These are phyloP conservation scores for Pyrus hybrid DNA, from an alignment of 331 rosid species.

Conservation along the genomic window DNA sequence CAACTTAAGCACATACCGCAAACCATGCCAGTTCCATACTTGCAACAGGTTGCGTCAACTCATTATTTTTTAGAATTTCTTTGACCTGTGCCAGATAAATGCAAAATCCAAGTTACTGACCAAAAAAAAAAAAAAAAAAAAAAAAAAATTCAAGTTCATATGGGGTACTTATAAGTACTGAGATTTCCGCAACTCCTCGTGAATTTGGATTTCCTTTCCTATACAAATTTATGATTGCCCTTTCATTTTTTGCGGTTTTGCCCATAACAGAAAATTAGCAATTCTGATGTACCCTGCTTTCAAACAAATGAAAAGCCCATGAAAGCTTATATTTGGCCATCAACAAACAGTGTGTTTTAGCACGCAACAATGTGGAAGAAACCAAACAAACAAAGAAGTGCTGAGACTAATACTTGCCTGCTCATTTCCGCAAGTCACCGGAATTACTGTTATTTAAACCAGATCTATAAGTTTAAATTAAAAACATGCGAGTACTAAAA, in stretches of 20 bases:
- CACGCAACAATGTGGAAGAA: neutral
- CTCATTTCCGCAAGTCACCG: neutral
- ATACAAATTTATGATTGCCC: neutral
- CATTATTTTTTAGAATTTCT: constrained; percentile 27
- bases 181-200: neutral
- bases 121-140: neutral
- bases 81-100: constrained; percentile 22
- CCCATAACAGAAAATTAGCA: neutral
- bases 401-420: neutral
- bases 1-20: constrained; percentile 18
- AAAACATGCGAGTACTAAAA: neutral
- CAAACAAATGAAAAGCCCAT: too few relatives aligned
- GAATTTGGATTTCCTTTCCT: neutral
- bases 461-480: neutral
- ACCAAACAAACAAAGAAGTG: neutral
- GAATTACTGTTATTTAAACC: neutral
- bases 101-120: neutral
- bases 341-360: neutral
- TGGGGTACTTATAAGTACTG: neutral
- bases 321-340: neutral
- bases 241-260: neutral
- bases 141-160: neutral
- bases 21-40: constrained; percentile 36
- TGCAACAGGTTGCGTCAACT: constrained; percentile 20
- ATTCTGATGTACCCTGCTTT: too few relatives aligned